These are phyloP conservation scores for Aciculosporium take DNA, from an alignment of 2,329 filamentous ascomycete species.

Conservation along the genomic window DNA sequence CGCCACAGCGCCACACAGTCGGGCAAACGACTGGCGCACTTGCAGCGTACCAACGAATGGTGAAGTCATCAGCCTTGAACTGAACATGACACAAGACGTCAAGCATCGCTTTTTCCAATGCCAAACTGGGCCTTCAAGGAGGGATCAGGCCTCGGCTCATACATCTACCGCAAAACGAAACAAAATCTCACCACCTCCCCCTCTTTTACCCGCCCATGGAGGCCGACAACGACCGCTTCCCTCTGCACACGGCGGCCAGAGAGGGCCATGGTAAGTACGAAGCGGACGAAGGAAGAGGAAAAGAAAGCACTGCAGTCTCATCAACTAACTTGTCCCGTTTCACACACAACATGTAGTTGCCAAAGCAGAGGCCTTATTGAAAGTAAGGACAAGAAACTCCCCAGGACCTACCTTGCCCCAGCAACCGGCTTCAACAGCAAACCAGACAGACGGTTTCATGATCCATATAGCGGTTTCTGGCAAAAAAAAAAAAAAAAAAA, in stretches of 20 bases:
- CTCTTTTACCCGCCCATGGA: conserved; percentile 12
- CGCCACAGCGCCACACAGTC: conserved; percentile 2
- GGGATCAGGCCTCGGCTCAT: no score
- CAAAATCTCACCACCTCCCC: neutral
- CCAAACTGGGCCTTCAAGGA: neutral
- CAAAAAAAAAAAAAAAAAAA: neutral
- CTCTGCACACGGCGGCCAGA: conserved; percentile 74
- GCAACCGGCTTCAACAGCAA: no score
- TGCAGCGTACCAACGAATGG: no score
- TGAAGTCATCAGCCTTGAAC: no score
- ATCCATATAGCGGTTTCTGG: neutral
- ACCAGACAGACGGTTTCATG: no score
- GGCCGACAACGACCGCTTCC: conserved; percentile 47
- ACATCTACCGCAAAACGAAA: no score
- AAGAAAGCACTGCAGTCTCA: no score
- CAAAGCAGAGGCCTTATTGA: conserved; percentile 9
- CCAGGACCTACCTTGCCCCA: no score
- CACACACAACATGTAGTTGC: no score
- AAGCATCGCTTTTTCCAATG: neutral
- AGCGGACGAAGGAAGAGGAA: no score
- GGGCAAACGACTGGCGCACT: neutral
- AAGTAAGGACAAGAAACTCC: conserved; percentile 5
- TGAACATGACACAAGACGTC: no score
- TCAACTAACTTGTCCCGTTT: no score
- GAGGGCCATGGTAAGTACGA: conserved; percentile 59